Evolutionary conservation across 2,329 filamentous ascomycete species (phyloP).

Genomic region (Nemania abortiva): DNA sequence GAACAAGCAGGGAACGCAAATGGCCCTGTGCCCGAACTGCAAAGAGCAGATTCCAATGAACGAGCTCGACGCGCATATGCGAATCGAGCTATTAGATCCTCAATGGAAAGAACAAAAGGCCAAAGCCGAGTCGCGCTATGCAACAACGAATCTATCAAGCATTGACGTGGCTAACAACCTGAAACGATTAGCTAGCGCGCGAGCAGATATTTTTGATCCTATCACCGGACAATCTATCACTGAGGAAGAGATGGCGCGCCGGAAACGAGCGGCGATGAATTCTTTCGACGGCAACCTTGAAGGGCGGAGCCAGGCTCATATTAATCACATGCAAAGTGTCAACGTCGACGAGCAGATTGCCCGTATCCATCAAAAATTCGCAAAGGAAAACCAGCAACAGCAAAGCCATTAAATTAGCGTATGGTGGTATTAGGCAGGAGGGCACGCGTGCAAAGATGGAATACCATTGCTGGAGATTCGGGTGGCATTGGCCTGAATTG

Average conservation of each 20-base stretch:
- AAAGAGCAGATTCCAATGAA: slow-evolving; percentile 87
- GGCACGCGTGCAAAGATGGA: background rate
- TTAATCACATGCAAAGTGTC: slow-evolving; percentile 72
- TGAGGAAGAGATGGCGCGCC: slow-evolving; percentile 78
- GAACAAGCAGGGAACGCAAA: slow-evolving; percentile 72
- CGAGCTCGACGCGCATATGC: slow-evolving; percentile 92
- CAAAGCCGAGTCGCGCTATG: slow-evolving; percentile 85
- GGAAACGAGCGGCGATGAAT: slow-evolving; percentile 78
- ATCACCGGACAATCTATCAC: slow-evolving; percentile 75
- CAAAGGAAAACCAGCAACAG: slow-evolving; percentile 53
- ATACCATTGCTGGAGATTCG: background rate
- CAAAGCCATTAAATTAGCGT: slow-evolving; percentile 15
- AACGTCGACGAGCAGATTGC: slow-evolving; percentile 90
- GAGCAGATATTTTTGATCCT: slow-evolving; percentile 86
- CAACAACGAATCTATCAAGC: slow-evolving; percentile 87
- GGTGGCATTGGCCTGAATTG: background rate
- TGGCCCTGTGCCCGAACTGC: slow-evolving; percentile 91
- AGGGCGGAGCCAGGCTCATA: slow-evolving; percentile 65
- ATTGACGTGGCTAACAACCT: slow-evolving; percentile 92
- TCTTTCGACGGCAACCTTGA: slow-evolving; percentile 76
- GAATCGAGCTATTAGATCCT: slow-evolving; percentile 93
- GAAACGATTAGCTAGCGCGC: slow-evolving; percentile 91
- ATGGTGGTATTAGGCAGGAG: background rate
- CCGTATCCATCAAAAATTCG: slow-evolving; percentile 68
- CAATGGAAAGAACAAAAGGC: slow-evolving; percentile 96